phyloP scores from a whole-genome alignment of 2,329 filamentous ascomycete species.

The Xenosphaeropsis pyriputrescens region DNA sequence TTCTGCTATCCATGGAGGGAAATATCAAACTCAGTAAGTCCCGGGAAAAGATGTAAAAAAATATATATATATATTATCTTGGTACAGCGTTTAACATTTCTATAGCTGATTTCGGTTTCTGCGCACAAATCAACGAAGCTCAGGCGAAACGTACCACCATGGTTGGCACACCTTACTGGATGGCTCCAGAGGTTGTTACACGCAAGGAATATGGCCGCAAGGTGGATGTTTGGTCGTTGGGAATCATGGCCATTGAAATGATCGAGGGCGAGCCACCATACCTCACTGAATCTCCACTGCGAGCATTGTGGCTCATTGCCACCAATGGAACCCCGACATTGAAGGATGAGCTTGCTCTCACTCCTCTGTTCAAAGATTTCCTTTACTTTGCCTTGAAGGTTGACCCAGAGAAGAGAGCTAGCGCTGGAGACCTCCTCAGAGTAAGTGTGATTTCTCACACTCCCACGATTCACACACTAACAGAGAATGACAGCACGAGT shows the following conservation, averaged over 20 bases:
- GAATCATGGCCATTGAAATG: constrained; percentile 99
- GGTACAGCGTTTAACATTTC: constrained; percentile 17
- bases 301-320: constrained; percentile 89
- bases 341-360: constrained; percentile 79
- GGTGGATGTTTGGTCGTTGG: constrained; percentile 96
- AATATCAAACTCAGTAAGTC: constrained; percentile 91
- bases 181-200: constrained; percentile 96
- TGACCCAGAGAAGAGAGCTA: constrained; percentile 91
- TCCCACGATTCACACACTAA: constrained; percentile 10
- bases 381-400: constrained; percentile 88
- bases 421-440: constrained; percentile 81
- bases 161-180: constrained; percentile 99
- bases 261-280: constrained; percentile 97
- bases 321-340: constrained; percentile 92
- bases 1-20: constrained; percentile 81
- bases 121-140: constrained; percentile 92
- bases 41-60: too few relatives aligned
- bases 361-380: constrained; percentile 77
- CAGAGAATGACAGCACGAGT: constrained; percentile 47
- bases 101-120: constrained; percentile 92
- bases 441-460: constrained; percentile 38
- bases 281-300: constrained; percentile 82
- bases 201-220: constrained; percentile 96
- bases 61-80: too few relatives aligned
- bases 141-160: constrained; percentile 97